Percentiles rank a stretch among this genome's conserved stretches.
phyloP scores from a whole-genome alignment of 352 stramenopile species.

The Phytophthora europaea region DNA sequence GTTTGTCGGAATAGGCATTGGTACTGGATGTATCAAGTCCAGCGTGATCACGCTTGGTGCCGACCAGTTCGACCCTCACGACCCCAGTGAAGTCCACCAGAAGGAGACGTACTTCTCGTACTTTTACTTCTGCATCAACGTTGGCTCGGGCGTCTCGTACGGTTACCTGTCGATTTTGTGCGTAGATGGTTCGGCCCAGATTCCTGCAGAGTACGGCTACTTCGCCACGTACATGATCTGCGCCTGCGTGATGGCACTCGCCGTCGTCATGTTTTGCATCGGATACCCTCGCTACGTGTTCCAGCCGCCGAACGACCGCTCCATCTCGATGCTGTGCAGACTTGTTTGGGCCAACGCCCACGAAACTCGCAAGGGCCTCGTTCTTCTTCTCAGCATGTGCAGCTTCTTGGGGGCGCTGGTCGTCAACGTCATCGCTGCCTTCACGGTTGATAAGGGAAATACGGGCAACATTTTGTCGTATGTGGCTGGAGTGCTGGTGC shows the following conservation, averaged over 20 bases:
- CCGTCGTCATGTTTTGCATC: constrained; percentile 45
- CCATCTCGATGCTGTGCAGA: constrained; percentile 55
- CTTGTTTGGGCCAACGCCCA: constrained; percentile 36
- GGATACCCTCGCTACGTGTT: constrained; percentile 61
- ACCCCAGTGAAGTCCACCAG: constrained; percentile 51
- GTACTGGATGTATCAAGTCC: constrained; percentile 62
- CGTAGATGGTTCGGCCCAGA: no score
- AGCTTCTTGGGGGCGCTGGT: constrained; percentile 45
- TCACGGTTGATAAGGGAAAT: constrained; percentile 37
- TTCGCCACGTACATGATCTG: no score
- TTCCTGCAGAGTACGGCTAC: no score
- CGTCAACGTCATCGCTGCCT: constrained; percentile 59
- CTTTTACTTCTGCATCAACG: constrained; percentile 88
- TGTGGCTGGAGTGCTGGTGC: constrained; percentile 36
- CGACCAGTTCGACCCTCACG: constrained; percentile 68
- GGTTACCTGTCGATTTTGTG: constrained; percentile 86
- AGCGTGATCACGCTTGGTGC: constrained; percentile 72
- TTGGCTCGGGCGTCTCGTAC: constrained; percentile 77
- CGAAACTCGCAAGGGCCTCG: constrained; percentile 35
- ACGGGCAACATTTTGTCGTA: constrained; percentile 52
- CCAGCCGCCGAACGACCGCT: constrained; percentile 41
- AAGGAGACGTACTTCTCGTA: constrained; percentile 84
- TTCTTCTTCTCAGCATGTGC: constrained; percentile 40
- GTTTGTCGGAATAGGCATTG: constrained; percentile 61
- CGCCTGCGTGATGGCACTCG: constrained; percentile 48